Base-by-base conservation (phyloP, 345 rosid genomes). In the Diplotaxis tenuifolia region DNA sequence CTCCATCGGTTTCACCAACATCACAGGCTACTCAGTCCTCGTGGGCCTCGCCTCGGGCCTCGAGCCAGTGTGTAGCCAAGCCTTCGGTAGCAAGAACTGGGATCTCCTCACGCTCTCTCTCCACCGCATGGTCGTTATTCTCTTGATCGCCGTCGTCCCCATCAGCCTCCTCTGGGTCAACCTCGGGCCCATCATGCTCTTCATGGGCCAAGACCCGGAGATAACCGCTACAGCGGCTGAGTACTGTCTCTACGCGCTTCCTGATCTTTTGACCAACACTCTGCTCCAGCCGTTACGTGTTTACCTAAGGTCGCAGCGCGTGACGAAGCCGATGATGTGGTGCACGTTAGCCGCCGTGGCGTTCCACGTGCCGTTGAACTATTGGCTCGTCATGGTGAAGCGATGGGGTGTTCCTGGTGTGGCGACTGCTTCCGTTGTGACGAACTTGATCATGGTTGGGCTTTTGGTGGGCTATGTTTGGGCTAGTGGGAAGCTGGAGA, bases 61-160 rank as follows among this genome's bases (percentile, higher is more conserved):
- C 1, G 99, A 95, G 76, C 97, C 99, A 4, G 93, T 95, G 0
- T 95, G 99, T 68, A 92, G 97, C 82, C 99, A 95, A 77, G 99
- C 99, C 56, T 90, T 82, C 36, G 99, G 99, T 6, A 83, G 86
- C 90, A 87, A 84, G 61, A 95, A 89, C 81, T 95, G 89, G 96
- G 92, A 88, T 74, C 92, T 92, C 21, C 92, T 95, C 28, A 78
- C 87, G 8, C 83, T 95, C 78, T 95, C 97, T 22, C 89, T 95
- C 18, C 90, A 85, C 49, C 88, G 97, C 11, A 95, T 95, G 99
- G 85, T 95, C 78, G 47, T 92, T 49, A 90, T 92, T 55, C 90
- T 95, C 23, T 74, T 90, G 73, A 57, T 90, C 5, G 93, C 96
- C 7, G 77, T 79, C 75, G 65, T 92, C 27, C 99, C 99, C 80